Evolutionary conservation across 768 basidiomycete genomes (phyloP), one percentile per base, ranked within the genome.

Genomic region (Rubroboletus pulcherrimus): DNA sequence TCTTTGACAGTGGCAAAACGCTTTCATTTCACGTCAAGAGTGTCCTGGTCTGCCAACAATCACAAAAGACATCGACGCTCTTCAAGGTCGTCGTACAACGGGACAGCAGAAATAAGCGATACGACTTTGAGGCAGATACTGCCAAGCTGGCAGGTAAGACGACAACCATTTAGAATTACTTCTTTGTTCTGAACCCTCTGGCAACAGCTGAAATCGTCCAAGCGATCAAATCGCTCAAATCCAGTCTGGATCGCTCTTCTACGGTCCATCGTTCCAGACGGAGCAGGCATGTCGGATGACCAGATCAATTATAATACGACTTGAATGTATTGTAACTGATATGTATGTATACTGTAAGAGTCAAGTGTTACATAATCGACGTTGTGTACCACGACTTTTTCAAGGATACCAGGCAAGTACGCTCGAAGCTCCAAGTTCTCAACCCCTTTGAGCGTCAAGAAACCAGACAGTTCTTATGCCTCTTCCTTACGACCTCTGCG

Each of bases 91-190:
- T 96, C 33, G 82, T 98, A 12, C 87, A 83, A 66, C 77, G 89
- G 59, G 81, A 83, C 37, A 80, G 81, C 41, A 79, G 84, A 40
- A 88, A 86, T 62, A 99, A 98, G 78, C 79, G 93, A 38, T 98
- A 98, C 68, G 96, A 98, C 64, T 98, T 97, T 67, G 97, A 99
- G 73, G 96, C 94, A 0, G 95, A 96, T 71, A 93, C 75, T 61
- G 79, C 89, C 2, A 87, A 85, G 69, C 67, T 85, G 53, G 93
- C 95, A 45, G 81, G 91, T 90, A 66, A 63, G 89, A 21, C 11
- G 15, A 26, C 31, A 8, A 7, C 21, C 15, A 11, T 44, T 37
- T 43, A 39, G 17, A 15, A 19, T 46, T 15, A 15, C 4, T 45
- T 37, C 19, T 17, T 30, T 46, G 17, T 24, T 51, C 24, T 37